Evolutionary conservation across 176 grass and related monocot species (phyloP).

Genomic region (Panicum miliaceum): DNA sequence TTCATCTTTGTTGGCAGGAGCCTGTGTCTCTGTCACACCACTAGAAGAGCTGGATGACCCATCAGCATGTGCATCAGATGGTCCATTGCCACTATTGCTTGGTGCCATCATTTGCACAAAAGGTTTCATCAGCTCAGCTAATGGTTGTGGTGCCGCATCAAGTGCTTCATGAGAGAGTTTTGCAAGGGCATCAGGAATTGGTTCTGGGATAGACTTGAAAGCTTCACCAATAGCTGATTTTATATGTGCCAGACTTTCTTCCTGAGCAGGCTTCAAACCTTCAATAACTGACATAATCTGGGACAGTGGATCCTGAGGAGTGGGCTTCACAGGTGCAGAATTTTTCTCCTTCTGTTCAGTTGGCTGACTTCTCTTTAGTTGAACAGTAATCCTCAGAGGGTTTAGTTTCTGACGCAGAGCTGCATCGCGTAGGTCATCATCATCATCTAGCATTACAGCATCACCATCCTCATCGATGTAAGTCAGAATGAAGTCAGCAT

Average conservation of each 20-base stretch:
- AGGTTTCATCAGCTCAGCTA: constrained; percentile 57
- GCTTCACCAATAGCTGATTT: constrained; percentile 63
- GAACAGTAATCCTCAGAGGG: constrained; percentile 84
- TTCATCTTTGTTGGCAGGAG: constrained; percentile 19
- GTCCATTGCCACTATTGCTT: constrained; percentile 31
- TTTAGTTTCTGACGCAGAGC: constrained; percentile 82
- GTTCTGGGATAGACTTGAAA: constrained; percentile 62
- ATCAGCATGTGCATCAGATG: constrained; percentile 34
- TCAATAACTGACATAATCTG: constrained; percentile 57
- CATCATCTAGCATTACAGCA: constrained; percentile 76
- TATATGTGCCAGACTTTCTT: constrained; percentile 43
- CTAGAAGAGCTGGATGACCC: constrained; percentile 40
- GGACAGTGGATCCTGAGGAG: constrained; percentile 36
- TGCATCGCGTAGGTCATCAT: constrained; percentile 85
- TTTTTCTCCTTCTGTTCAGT: constrained; percentile 27
- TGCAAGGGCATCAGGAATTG: constrained; percentile 56
- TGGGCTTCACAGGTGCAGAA: constrained; percentile 16
- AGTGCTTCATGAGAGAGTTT: constrained; percentile 68
- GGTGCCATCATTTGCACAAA: constrained; percentile 57
- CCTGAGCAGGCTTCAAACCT: constrained; percentile 52
- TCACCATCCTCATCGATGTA: constrained; percentile 90
- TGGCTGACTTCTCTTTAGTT: constrained; percentile 54
- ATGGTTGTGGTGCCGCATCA: constrained; percentile 47
- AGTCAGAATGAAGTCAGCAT: constrained; percentile 65
- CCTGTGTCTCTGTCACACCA: constrained; percentile 29